These are phyloP conservation scores for Chlorella sp. DNA, from an alignment of 139 green algal species.

Conservation along the genomic window DNA sequence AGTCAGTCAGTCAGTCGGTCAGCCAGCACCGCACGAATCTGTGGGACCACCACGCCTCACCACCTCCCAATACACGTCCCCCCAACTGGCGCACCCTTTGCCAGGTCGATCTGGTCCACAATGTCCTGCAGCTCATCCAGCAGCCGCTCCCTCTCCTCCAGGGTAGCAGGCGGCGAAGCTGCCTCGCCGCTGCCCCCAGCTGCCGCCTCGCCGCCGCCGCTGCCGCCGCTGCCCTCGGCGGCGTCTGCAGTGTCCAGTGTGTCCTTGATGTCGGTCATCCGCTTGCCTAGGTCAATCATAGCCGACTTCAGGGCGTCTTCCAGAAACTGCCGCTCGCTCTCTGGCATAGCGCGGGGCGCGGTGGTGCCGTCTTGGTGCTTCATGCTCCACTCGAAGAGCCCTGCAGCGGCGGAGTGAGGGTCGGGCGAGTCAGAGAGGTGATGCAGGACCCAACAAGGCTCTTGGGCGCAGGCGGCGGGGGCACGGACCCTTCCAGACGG, in stretches of 20 bases:
- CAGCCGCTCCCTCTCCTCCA: slow-evolving; percentile 67
- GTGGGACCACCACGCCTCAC: neutral
- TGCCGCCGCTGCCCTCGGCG: neutral
- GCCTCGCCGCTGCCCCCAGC: neutral
- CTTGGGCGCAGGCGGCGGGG: neutral
- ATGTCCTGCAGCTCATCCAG: slow-evolving; percentile 89
- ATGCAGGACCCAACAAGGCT: neutral
- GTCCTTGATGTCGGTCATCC: slow-evolving; percentile 81
- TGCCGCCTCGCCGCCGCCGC: neutral
- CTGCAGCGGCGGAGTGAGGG: slow-evolving; percentile 37
- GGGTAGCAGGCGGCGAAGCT: neutral
- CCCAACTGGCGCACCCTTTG: slow-evolving; percentile 32
- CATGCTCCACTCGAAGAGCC: slow-evolving; percentile 90
- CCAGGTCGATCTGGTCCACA: slow-evolving; percentile 81
- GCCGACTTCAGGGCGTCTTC: slow-evolving; percentile 69
- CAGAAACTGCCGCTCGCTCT: slow-evolving; percentile 67
- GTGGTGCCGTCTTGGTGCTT: slow-evolving; percentile 57
- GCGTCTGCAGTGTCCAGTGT: slow-evolving; percentile 42
- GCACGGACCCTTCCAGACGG: slow-evolving; percentile 33
- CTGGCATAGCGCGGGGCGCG: slow-evolving; percentile 19
- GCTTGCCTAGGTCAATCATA: slow-evolving; percentile 75
- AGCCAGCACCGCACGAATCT: too few relatives aligned
- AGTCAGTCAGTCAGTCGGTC: too few relatives aligned
- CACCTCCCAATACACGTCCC: neutral
- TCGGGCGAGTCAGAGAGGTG: neutral